Evolutionary conservation across 1,139 yeast species (phyloP).

Genomic region (Protomyces inundatus): DNA sequence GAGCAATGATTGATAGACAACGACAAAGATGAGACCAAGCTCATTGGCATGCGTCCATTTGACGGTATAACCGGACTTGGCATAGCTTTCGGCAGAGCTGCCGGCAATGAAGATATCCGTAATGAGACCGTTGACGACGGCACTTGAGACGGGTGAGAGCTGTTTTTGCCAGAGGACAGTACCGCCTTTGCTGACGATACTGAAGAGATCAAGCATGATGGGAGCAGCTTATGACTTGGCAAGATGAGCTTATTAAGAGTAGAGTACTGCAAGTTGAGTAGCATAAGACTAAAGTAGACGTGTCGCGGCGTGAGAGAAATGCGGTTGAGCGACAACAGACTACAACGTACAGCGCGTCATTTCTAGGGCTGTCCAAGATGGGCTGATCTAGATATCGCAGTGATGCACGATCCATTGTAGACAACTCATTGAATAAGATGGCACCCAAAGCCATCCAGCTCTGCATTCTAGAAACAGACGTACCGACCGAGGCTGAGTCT

Average conservation of each 20-base stretch:
- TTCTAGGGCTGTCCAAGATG: too few relatives aligned
- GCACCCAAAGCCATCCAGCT: background rate
- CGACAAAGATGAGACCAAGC: conserved; percentile 33
- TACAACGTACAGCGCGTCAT: too few relatives aligned
- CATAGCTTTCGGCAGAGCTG: conserved; percentile 29
- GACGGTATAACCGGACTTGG: conserved; percentile 41
- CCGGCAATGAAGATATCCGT: conserved; percentile 48
- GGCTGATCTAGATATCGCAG: too few relatives aligned
- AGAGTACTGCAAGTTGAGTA: too few relatives aligned
- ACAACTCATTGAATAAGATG: too few relatives aligned
- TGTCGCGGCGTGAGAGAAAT: too few relatives aligned
- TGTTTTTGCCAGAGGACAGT: conserved; percentile 48
- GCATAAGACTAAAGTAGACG: too few relatives aligned
- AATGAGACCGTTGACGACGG: conserved; percentile 49
- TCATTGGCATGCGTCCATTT: conserved; percentile 40
- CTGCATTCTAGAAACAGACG: conserved; percentile 16
- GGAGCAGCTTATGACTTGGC: background rate
- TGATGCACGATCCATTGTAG: too few relatives aligned
- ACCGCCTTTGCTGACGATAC: conserved; percentile 55
- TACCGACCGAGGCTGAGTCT: conserved; percentile 10
- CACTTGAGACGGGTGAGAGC: conserved; percentile 42
- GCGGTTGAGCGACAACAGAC: too few relatives aligned
- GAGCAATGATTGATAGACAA: conserved; percentile 40
- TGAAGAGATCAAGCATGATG: conserved; percentile 52
- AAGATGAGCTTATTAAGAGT: too few relatives aligned